Evolutionary conservation across 1,284 basidiomycete genomes (phyloP).

Genomic region (Volvariella volvacea): DNA sequence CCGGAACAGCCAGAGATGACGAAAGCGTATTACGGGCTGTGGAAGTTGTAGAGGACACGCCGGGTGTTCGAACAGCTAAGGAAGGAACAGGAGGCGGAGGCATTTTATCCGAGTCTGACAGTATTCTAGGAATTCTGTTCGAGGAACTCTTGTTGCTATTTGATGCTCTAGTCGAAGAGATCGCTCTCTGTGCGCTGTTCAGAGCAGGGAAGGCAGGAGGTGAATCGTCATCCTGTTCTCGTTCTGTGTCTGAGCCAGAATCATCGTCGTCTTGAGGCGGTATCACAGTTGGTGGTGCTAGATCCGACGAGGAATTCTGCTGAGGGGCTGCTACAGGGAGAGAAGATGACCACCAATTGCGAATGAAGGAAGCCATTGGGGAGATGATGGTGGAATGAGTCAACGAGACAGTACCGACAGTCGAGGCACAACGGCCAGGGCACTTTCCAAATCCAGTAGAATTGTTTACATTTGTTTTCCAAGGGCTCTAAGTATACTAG

Average conservation of each 20-base stretch:
- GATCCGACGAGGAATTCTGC: background rate
- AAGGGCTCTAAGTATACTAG: no score
- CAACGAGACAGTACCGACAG: no score
- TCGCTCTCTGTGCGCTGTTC: constrained; percentile 74
- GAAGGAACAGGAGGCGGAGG: constrained; percentile 61
- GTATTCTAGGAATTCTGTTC: constrained; percentile 29
- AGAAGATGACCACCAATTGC: background rate
- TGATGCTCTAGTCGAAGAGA: constrained; percentile 1
- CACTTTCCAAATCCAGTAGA: no score
- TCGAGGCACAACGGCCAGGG: no score
- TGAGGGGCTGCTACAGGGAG: background rate
- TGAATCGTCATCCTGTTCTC: constrained; percentile 35
- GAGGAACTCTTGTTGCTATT: constrained; percentile 7
- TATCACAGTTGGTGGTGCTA: background rate
- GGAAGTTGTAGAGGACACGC: constrained; percentile 18
- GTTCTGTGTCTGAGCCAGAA: background rate
- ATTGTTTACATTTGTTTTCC: no score
- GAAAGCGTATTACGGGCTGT: no score
- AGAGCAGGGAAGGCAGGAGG: constrained; percentile 83
- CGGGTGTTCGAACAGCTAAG: constrained; percentile 39
- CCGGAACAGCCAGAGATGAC: constrained; percentile 18
- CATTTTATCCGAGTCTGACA: constrained; percentile 57
- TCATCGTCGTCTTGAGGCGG: background rate
- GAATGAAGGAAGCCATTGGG: background rate
- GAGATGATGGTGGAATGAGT: no score